phyloP scores from a whole-genome alignment of 192 early-diverging fungal genomes.

The Coemansia sp. region DNA sequence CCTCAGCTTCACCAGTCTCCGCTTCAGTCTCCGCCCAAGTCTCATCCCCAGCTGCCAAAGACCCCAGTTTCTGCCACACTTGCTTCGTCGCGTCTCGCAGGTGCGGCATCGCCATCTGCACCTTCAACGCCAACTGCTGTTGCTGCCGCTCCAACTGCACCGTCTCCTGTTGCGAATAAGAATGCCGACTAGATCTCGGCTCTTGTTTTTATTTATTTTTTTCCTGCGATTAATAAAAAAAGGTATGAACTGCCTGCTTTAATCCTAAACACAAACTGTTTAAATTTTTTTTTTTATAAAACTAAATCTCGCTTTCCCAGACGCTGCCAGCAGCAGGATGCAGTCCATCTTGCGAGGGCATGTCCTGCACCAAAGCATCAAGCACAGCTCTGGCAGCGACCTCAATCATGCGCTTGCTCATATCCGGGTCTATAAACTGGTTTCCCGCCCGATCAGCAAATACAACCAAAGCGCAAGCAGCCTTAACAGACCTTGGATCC shows the following conservation, averaged over 20 bases:
- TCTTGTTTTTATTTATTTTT: neutral
- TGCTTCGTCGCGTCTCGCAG: neutral
- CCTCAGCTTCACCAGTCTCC: neutral
- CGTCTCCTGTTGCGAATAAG: neutral
- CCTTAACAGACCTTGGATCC: constrained; percentile 56
- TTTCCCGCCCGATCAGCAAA: constrained; percentile 76
- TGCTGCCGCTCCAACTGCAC: neutral
- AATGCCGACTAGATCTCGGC: neutral
- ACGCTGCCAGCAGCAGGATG: constrained; percentile 37
- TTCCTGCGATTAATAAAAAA: neutral
- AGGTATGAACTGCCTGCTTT: too few species aligned
- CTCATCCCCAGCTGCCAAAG: neutral
- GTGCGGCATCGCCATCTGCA: neutral
- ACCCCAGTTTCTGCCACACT: neutral
- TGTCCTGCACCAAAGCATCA: constrained; percentile 24
- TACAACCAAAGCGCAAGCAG: constrained; percentile 79
- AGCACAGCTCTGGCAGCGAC: constrained; percentile 14
- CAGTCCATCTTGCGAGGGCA: constrained; percentile 23
- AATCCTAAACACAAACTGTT: too few species aligned
- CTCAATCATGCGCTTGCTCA: constrained; percentile 11
- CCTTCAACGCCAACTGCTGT: neutral
- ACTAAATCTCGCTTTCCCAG: constrained; percentile 30
- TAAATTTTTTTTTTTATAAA: too few species aligned
- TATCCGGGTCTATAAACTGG: constrained; percentile 60
- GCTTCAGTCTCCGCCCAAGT: neutral